A percentile compares a stretch with the other conserved stretches of the same genome.
Conservation (phyloP, 345 rosid species). For the Brassica incana region DNA sequence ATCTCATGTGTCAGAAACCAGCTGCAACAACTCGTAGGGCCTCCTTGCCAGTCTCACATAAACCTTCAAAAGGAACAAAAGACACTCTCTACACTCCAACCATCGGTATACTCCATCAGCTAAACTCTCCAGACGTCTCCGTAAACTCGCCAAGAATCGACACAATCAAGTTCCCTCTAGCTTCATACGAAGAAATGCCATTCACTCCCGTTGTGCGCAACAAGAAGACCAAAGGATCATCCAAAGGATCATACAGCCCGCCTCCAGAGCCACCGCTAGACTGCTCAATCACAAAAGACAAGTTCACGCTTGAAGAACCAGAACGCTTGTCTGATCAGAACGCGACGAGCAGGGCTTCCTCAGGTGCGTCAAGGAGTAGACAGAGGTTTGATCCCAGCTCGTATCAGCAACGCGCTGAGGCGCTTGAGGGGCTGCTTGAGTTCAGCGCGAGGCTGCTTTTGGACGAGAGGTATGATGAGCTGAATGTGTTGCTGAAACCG, state of each 20-base stretch:
- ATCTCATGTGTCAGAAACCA: conserved; percentile 34
- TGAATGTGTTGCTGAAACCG: conserved; percentile 83
- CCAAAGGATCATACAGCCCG: conserved; percentile 63
- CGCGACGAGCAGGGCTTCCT: conserved; percentile 76
- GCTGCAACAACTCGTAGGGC: conserved; percentile 61
- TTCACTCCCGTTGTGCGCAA: conserved; percentile 51
- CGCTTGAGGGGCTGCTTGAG: conserved; percentile 93
- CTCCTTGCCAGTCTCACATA: conserved; percentile 63
- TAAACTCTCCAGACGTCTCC: conserved; percentile 90
- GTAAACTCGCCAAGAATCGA: conserved; percentile 93
- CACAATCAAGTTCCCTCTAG: conserved; percentile 88
- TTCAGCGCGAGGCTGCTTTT: conserved; percentile 88
- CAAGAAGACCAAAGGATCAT: conserved; percentile 45
- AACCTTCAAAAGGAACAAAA: conserved; percentile 35
- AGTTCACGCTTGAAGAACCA: conserved; percentile 77
- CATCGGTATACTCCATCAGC: conserved; percentile 49
- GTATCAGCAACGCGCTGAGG: conserved; percentile 87
- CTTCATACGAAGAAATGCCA: conserved; percentile 77
- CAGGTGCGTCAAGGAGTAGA: conserved; percentile 48
- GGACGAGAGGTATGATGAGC: conserved; percentile 90
- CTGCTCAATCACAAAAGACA: conserved; percentile 85
- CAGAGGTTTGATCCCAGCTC: conserved; percentile 81
- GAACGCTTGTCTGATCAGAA: conserved; percentile 76
- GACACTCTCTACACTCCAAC: conserved; percentile 42
- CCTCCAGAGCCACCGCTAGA: conserved; percentile 57